Conservation (phyloP, 371 early-diverging fungal genomes). For the Globomyces sp. region DNA sequence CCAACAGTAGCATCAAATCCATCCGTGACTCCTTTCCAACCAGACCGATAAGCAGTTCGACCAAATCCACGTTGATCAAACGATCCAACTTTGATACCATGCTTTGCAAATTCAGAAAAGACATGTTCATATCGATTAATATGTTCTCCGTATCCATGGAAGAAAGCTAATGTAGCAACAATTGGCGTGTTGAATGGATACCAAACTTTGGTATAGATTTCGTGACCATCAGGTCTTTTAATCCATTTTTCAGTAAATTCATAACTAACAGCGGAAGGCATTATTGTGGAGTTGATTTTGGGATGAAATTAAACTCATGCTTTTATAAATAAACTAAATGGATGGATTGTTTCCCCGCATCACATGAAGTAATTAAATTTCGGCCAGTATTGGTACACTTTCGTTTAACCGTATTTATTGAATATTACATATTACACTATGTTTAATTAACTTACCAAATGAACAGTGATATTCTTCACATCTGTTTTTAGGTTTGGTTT, state of each 20-base stretch:
- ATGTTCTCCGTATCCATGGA: conserved; percentile 45
- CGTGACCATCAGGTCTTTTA: neutral
- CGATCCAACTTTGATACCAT: conserved; percentile 30
- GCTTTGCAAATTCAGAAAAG: conserved; percentile 26
- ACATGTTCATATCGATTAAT: conserved; percentile 37
- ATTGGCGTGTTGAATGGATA: conserved; percentile 7
- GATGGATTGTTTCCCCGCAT: too few species aligned
- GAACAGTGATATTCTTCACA: too few species aligned
- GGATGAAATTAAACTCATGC: too few species aligned
- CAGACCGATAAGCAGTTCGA: conserved; percentile 2
- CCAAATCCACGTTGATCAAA: conserved; percentile 36
- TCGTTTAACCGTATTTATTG: too few species aligned
- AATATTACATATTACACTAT: too few species aligned
- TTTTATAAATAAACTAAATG: too few species aligned
- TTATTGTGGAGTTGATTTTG: too few species aligned
- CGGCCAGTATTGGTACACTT: too few species aligned
- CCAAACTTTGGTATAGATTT: conserved; percentile 14
- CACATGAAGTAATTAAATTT: too few species aligned
- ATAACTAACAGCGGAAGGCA: neutral
- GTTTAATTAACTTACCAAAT: too few species aligned
- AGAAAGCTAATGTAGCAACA: conserved; percentile 23
- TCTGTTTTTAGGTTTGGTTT: too few species aligned
- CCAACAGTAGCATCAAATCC: conserved; percentile 17
- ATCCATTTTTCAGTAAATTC: conserved; percentile 10
- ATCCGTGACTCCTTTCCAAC: conserved; percentile 27